Evolutionary conservation across 192 early-diverging fungal genomes (phyloP), one percentile per base, ranked within the genome.

Genomic region (Coemansia sp.): DNA sequence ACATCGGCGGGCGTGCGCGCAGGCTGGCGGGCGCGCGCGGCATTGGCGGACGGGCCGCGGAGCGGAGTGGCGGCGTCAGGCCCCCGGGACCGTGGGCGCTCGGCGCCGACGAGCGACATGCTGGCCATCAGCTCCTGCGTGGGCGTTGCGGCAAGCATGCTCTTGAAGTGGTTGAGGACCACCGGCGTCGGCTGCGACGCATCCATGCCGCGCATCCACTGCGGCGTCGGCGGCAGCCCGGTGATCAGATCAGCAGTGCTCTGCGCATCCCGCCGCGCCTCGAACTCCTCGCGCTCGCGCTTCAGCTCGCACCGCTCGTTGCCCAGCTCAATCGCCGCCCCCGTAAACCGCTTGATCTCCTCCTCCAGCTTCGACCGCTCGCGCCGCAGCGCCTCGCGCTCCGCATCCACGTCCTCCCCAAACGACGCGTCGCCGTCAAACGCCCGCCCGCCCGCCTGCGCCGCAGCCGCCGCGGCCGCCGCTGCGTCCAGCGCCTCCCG

Each of bases 281-380:
- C 74, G 36, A 77, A 62, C 58, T 37, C 51, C 18, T 66, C 59
- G 0, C 58, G 49, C 63, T 66, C 58, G 23, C 57, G 42, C 67
- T 70, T 58, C 8, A 84, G 59, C 37, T 58, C 71, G 8, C 61
- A 62, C 39, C 90, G 78, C 49, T 91, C 87, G 15, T 83, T 56
- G 17, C 86, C 90, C 2, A 91, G 63, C 58, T 82, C 63, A 14
- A 90, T 80, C 11, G 87, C 88, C 4, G 85, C 85, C 32, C 87
- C 82, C 0, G 87, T 85, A 39, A 91, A 83, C 53, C 77, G 78
- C 19, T 62, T 37, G 10, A 85, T 85, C 53, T 91, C 86, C 27
- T 76, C 70, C 37, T 84, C 80, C 18, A 88, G 73, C 59, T 86
- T 64, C 32, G 49, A 40, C n/a, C 71, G 59, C 49, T 86, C 63